Conservation (phyloP, 768 basidiomycete genomes). For the Mycena leptocephala region DNA sequence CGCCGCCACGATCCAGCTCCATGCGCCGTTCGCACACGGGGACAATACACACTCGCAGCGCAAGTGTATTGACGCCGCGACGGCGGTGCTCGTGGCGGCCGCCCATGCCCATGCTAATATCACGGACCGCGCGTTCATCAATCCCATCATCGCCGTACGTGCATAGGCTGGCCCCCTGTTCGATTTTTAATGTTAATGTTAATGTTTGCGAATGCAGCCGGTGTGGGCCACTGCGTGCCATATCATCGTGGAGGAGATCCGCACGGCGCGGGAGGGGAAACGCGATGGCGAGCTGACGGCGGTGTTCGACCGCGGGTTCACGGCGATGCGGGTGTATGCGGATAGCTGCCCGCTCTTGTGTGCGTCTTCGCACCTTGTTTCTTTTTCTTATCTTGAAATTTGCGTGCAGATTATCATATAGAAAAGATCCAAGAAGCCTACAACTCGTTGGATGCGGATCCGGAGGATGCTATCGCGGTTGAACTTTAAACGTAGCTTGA, state of each 20-base stretch:
- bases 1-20: conserved; percentile 32
- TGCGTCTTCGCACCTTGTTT: neutral
- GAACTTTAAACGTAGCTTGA: no score
- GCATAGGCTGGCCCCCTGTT: neutral
- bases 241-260: conserved; percentile 24
- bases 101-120: neutral
- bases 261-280: neutral
- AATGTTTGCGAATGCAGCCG: neutral
- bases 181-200: neutral
- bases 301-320: neutral
- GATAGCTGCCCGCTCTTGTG: neutral
- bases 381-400: neutral
- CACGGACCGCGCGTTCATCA: neutral
- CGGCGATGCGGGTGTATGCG: neutral
- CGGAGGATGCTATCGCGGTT: no score
- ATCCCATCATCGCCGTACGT: conserved; percentile 7
- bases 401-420: no score
- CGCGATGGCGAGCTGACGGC: neutral
- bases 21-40: conserved; percentile 10
- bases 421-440: no score
- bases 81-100: neutral
- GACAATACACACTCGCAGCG: conserved; percentile 5
- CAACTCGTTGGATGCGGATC: no score
- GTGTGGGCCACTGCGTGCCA: conserved; percentile 28
- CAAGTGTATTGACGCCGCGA: conserved; percentile 24